Evolutionary conservation across 2,329 filamentous ascomycete genomes (phyloP).

Genomic region (Nemania serpens): DNA sequence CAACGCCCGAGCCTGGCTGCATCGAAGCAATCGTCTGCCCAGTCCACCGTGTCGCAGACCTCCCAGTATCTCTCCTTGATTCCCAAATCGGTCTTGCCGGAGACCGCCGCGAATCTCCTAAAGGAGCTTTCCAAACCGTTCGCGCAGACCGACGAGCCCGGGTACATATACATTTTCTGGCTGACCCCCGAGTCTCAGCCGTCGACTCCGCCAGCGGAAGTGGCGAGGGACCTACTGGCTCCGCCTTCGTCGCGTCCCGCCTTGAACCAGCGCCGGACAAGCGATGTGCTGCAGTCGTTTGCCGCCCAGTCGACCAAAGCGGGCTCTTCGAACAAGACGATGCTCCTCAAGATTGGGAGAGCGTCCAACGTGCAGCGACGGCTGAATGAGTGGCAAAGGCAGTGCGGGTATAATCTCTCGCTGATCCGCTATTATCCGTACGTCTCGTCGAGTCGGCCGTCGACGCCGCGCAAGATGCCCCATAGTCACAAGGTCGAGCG

Average conservation of each 20-base stretch:
- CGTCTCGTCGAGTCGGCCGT: conserved; percentile 52
- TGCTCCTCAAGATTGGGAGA: conserved; percentile 69
- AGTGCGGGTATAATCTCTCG: conserved; percentile 88
- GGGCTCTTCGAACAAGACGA: conserved; percentile 57
- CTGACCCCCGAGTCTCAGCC: conserved; percentile 70
- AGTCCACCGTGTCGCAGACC: conserved; percentile 43
- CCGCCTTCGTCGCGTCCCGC: conserved; percentile 51
- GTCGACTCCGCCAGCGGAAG: conserved; percentile 59
- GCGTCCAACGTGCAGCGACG: conserved; percentile 85
- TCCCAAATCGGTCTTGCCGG: conserved; percentile 66
- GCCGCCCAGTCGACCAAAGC: conserved; percentile 41
- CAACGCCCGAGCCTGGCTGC: conserved; percentile 36
- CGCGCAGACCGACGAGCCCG: conserved; percentile 75
- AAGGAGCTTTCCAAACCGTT: conserved; percentile 78
- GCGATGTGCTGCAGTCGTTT: conserved; percentile 60
- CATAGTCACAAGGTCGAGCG: conserved; percentile 88
- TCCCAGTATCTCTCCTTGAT: conserved; percentile 68
- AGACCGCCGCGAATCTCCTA: conserved; percentile 72
- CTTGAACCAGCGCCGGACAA: conserved; percentile 52
- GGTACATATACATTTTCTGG: conserved; percentile 99
- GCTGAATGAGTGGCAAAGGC: conserved; percentile 89
- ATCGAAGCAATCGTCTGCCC: conserved; percentile 35
- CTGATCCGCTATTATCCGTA: conserved; percentile 94
- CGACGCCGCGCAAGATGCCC: conserved; percentile 71
- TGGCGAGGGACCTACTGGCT: conserved; percentile 62